Evolutionary conservation across 2,329 filamentous ascomycete species (phyloP).

Genomic region (Leptographium radiaticola): DNA sequence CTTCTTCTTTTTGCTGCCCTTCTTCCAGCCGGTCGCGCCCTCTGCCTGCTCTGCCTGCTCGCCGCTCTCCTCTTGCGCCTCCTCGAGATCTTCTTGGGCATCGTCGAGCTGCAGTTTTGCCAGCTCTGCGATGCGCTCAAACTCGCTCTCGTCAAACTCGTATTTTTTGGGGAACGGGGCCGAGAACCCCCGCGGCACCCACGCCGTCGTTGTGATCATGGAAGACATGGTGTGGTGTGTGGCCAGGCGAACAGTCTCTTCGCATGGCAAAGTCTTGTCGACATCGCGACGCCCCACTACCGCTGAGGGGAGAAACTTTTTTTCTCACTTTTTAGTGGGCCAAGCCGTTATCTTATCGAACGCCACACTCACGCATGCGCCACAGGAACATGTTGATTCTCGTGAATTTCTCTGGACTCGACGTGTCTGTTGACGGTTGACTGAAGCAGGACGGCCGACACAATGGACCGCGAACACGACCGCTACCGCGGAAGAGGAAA

Average conservation of each 20-base stretch:
- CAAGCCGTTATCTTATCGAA: constrained; percentile 20
- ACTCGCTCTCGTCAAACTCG: constrained; percentile 62
- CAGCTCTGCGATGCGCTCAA: constrained; percentile 60
- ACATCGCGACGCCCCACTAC: not conserved
- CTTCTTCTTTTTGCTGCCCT: constrained; percentile 13
- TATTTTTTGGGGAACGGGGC: constrained; percentile 66
- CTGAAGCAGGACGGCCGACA: not conserved
- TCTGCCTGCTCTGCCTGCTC: not conserved
- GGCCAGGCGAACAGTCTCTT: not conserved
- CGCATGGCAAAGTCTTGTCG: not conserved
- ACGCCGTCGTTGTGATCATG: constrained; percentile 66
- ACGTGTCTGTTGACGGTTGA: no score
- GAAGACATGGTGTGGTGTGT: constrained; percentile 7
- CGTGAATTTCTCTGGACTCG: no score
- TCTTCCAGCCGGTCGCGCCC: constrained; percentile 4
- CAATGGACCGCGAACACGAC: not conserved
- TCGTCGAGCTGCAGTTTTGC: constrained; percentile 78
- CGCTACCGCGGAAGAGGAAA: not conserved
- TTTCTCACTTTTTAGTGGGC: constrained; percentile 21
- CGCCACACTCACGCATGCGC: not conserved
- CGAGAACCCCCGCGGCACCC: constrained; percentile 66
- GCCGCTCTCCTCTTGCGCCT: constrained; percentile 36
- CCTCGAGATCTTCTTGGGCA: constrained; percentile 72
- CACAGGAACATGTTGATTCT: not conserved
- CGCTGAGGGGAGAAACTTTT: not conserved